Percentiles rank a stretch among this genome's conserved stretches.
Conservation (phyloP, 2,329 filamentous ascomycete genomes). For the Trichophyton simii region DNA sequence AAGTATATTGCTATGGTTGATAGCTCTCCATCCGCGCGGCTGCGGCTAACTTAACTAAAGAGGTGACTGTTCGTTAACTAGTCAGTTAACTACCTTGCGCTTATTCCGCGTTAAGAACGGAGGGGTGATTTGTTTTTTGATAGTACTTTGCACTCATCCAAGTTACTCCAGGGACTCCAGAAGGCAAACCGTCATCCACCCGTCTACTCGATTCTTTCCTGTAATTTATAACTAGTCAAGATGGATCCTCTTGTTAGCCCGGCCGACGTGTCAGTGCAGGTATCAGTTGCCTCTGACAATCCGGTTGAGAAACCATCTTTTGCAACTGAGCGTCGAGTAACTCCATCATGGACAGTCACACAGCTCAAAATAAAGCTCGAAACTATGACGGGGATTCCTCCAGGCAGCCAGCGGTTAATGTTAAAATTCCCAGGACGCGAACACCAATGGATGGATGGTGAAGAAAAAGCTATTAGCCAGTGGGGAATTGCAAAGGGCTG, state of each 20-base stretch:
- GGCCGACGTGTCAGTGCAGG: slow-evolving; percentile 28
- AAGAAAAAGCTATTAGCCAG: slow-evolving; percentile 54
- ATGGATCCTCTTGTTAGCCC: slow-evolving; percentile 28
- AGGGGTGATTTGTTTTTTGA: too few species aligned
- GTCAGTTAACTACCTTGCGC: too few species aligned
- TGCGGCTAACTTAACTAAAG: too few species aligned
- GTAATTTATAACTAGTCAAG: background rate
- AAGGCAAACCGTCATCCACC: background rate
- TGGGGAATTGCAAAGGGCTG: slow-evolving; percentile 30
- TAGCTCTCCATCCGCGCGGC: too few species aligned
- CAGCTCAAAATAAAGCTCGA: slow-evolving; percentile 81
- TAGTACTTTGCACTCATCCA: too few species aligned
- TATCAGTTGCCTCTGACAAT: slow-evolving; percentile 22
- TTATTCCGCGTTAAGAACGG: too few species aligned
- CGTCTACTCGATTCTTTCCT: background rate
- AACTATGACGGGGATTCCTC: slow-evolving; percentile 82
- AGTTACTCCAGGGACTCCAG: too few species aligned
- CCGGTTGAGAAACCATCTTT: slow-evolving; percentile 22
- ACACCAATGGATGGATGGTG: slow-evolving; percentile 52
- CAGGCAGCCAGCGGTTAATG: slow-evolving; percentile 60
- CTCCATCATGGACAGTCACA: slow-evolving; percentile 78
- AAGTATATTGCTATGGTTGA: too few species aligned
- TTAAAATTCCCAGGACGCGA: slow-evolving; percentile 53
- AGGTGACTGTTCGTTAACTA: too few species aligned
- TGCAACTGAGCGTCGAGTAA: slow-evolving; percentile 78